Base-by-base conservation (phyloP, 768 basidiomycete species). In the Russula dissimulans region DNA sequence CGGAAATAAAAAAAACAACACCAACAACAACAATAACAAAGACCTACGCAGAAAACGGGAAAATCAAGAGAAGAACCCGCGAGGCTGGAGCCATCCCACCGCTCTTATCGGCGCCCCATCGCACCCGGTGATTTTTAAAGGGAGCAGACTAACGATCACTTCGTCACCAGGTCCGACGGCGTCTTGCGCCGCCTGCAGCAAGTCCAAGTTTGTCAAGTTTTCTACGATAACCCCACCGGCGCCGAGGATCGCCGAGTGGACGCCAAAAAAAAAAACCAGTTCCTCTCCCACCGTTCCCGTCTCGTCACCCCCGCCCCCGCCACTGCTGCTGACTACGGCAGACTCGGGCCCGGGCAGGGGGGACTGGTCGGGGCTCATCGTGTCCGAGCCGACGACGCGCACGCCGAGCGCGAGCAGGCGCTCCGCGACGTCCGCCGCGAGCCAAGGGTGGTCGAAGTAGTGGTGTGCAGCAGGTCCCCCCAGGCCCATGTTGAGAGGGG, bases 101-200 rank as follows among this genome's bases (percentile, higher is more conserved):
- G 70, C 70, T 31, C 70, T 59, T 12, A 70, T 64, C 2, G 70
- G 70, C 11, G 70, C 67, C 1, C 67, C 70, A 43, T 71, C 70
- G 26, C 65, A 64, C 31, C 67, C 67, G 7, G 53, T 22, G 11
- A 71, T 51, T 29, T 64, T 66, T 54, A 71, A 44, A 44, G 70
- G 70, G 18, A 68, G 54, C 7, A 71, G 15, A 39, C 65, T 69
- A 41, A 71, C 51, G 31, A 61, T 60, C 14, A 62, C 52, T 32
- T 26, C 61, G 32, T 17, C 53, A 36, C 34, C 54, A 4, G 32
- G 43, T 38, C 9, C 57, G 26, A 38, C 56, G 32, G 18, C 55
- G 10, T 47, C 52, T 46, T 65, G 61, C 32, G 34, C 44, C 10
- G 15, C 55, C 56, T 56, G 32, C 39, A 69, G 48, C 12, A 34